Evolutionary conservation across 345 rosid species (phyloP).

Genomic region (Isatis tinctoria): DNA sequence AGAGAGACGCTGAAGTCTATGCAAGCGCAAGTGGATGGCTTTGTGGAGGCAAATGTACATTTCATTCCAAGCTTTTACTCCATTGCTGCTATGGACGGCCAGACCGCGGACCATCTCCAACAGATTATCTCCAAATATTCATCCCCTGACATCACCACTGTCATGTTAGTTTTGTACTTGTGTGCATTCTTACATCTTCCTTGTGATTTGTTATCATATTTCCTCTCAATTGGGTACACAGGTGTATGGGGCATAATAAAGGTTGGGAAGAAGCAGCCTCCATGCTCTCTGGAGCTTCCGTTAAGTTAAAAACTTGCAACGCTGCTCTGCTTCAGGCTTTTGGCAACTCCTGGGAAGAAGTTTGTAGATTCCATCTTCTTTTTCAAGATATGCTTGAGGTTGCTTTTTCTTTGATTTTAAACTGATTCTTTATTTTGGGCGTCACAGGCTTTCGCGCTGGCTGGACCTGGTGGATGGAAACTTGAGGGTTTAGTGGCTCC

Average conservation of each 20-base stretch:
- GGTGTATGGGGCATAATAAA: conserved; percentile 99
- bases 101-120: conserved; percentile 87
- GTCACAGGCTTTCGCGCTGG: conserved; percentile 69
- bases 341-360: conserved; percentile 96
- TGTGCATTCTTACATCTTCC: neutral
- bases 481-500: conserved; percentile 86
- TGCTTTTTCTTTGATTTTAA: neutral
- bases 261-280: conserved; percentile 99
- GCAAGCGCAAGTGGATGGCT: conserved; percentile 74
- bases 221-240: conserved; percentile 4
- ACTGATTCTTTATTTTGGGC: conserved; percentile 18
- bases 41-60: conserved; percentile 71
- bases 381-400: neutral
- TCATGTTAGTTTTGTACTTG: conserved; percentile 53
- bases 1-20: conserved; percentile 74
- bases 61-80: conserved; percentile 94
- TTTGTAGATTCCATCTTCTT: conserved; percentile 17
- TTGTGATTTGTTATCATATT: neutral
- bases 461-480: conserved; percentile 96
- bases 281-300: conserved; percentile 61
- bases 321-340: conserved; percentile 95
- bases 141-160: conserved; percentile 58
- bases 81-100: conserved; percentile 97
- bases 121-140: conserved; percentile 64
- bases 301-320: conserved; percentile 87